Conservation (phyloP, 2,329 filamentous ascomycete species). For the Pyrenochaeta sp. region DNA sequence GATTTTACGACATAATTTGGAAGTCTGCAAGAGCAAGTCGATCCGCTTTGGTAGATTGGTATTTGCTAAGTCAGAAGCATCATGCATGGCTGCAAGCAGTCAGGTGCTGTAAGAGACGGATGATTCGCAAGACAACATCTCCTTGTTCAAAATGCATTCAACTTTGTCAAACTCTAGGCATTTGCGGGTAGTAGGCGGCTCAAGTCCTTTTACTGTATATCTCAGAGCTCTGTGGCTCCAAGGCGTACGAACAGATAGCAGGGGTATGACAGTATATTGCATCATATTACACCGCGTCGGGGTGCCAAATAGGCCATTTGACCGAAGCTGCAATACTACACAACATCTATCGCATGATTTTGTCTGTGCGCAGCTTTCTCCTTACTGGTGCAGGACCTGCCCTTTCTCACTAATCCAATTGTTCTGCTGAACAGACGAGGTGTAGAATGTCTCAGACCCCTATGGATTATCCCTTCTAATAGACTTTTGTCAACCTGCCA, state of each 20-base stretch:
- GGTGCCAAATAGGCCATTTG: neutral
- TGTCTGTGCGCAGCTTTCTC: neutral
- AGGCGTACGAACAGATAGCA: neutral
- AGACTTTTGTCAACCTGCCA: neutral
- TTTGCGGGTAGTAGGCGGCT: conserved; percentile 18
- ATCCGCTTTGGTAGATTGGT: conserved; percentile 14
- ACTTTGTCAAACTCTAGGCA: conserved; percentile 13
- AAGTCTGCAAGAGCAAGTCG: conserved; percentile 14
- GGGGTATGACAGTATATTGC: conserved; percentile 8
- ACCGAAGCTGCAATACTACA: conserved; percentile 1
- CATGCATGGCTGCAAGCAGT: conserved; percentile 14
- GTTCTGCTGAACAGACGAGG: neutral
- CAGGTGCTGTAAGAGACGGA: conserved; percentile 1
- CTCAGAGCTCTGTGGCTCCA: conserved; percentile 1
- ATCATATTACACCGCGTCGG: conserved; percentile 7
- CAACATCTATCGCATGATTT: neutral
- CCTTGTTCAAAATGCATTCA: conserved; percentile 9
- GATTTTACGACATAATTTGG: conserved; percentile 31
- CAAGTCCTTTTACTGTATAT: conserved; percentile 4
- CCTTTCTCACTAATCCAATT: neutral
- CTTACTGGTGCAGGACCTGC: neutral
- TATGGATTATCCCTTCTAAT: neutral
- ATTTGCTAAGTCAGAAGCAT: conserved; percentile 5
- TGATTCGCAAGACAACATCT: neutral
- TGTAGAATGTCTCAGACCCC: neutral